Percentiles rank a stretch among this genome's conserved stretches.
Evolutionary conservation across 2,329 filamentous ascomycete species (phyloP).

Genomic region (Nothomitra cinnamomea): DNA sequence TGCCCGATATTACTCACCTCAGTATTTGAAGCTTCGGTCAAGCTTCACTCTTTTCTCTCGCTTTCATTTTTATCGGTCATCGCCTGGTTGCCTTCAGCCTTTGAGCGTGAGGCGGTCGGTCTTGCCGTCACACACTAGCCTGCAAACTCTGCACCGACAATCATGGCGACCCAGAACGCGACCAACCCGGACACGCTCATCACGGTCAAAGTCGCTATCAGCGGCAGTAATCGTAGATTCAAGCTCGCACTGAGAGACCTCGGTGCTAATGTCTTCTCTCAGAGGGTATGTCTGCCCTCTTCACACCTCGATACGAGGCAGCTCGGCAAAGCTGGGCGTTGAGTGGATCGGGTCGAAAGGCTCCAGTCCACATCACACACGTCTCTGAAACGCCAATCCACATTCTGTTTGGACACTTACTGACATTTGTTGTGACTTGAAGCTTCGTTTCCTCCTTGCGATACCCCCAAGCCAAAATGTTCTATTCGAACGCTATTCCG

Average conservation of each 20-base stretch:
- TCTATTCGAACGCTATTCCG: slow-evolving; percentile 83
- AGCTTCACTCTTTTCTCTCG: neutral
- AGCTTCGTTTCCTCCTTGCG: slow-evolving; percentile 54
- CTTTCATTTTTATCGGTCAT: no score
- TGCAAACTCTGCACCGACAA: slow-evolving; percentile 6
- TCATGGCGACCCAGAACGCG: slow-evolving; percentile 27
- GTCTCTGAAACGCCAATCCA: neutral
- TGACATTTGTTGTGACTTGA: slow-evolving; percentile 1
- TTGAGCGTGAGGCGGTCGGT: neutral
- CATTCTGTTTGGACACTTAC: neutral
- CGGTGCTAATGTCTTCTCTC: slow-evolving; percentile 52
- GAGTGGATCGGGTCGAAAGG: slow-evolving; percentile 7
- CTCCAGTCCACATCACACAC: neutral
- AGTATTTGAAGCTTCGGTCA: neutral
- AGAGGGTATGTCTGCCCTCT: slow-evolving; percentile 50
- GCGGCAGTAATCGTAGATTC: slow-evolving; percentile 62
- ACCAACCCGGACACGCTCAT: slow-evolving; percentile 54
- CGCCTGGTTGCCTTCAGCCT: no score
- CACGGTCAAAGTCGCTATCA: slow-evolving; percentile 68
- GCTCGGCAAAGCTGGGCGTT: slow-evolving; percentile 11
- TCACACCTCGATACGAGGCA: slow-evolving; percentile 5
- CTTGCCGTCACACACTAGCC: neutral
- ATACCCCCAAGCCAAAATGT: slow-evolving; percentile 45
- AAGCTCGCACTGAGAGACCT: slow-evolving; percentile 83
- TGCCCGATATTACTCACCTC: neutral